phyloP scores from a whole-genome alignment of 2,329 filamentous ascomycete species.

The Penicillium sp. region DNA sequence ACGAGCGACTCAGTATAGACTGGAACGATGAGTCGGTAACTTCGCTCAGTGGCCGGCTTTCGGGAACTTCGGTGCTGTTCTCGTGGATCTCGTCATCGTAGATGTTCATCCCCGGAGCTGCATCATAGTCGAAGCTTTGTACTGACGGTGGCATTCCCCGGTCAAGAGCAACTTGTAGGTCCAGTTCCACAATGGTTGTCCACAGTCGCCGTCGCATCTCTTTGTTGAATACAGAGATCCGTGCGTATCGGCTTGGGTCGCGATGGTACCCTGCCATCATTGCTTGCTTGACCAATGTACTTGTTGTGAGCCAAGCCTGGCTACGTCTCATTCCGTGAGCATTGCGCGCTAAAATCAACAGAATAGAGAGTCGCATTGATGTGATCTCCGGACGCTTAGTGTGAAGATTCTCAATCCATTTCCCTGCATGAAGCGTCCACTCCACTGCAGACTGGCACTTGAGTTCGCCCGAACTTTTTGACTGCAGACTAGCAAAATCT shows the following conservation, averaged over 20 bases:
- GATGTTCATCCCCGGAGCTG: conserved; percentile 48
- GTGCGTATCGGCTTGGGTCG: conserved; percentile 32
- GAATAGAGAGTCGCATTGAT: conserved; percentile 51
- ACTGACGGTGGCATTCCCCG: conserved; percentile 52
- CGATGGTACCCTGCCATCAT: conserved; percentile 54
- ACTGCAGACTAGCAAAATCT: conserved; percentile 25
- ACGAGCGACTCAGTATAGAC: conserved; percentile 26
- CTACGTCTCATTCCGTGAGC: conserved; percentile 53
- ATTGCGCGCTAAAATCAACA: conserved; percentile 51
- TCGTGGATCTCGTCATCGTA: conserved; percentile 50
- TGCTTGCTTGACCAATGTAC: conserved; percentile 51
- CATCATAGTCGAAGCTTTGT: conserved; percentile 47
- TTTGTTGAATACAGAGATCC: conserved; percentile 38
- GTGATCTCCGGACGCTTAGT: conserved; percentile 52
- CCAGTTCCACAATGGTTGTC: conserved; percentile 56
- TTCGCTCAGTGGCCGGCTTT: conserved; percentile 27
- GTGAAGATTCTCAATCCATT: conserved; percentile 76
- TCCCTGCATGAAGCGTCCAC: conserved; percentile 88
- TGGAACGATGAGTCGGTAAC: conserved; percentile 39
- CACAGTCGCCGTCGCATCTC: conserved; percentile 55
- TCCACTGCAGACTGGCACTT: conserved; percentile 45
- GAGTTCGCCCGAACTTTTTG: conserved; percentile 26
- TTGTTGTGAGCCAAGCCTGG: conserved; percentile 52
- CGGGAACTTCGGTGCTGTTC: conserved; percentile 28
- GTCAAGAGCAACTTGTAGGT: conserved; percentile 55